Evolutionary conservation across 768 basidiomycete species (phyloP).

Genomic region (Epithele typhae): DNA sequence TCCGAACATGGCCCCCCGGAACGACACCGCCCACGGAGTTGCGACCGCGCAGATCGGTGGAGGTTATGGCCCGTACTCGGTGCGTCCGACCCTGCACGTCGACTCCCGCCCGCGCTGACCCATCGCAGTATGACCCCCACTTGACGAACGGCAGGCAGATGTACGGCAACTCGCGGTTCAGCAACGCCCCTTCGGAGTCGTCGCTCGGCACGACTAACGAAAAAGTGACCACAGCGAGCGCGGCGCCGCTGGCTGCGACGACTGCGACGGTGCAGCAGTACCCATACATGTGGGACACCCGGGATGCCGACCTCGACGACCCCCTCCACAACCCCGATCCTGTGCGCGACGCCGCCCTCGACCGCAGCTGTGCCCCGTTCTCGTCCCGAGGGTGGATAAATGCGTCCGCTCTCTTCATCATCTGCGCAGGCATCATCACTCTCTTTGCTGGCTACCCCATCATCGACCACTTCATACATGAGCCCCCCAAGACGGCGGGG

Average conservation of each 20-base stretch:
- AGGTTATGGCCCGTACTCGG: slow-evolving; percentile 86
- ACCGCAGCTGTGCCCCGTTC: slow-evolving; percentile 64
- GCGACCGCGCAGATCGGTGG: slow-evolving; percentile 75
- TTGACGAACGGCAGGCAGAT: slow-evolving; percentile 31
- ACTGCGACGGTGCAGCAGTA: slow-evolving; percentile 64
- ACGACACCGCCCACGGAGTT: slow-evolving; percentile 71
- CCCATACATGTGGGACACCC: slow-evolving; percentile 68
- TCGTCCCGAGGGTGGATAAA: slow-evolving; percentile 85
- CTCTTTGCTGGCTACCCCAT: slow-evolving; percentile 91
- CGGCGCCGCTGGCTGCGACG: slow-evolving; percentile 30
- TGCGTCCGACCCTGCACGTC: slow-evolving; percentile 25
- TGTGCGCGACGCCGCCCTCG: slow-evolving; percentile 55
- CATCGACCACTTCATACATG: slow-evolving; percentile 45
- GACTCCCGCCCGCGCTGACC: too few relatives aligned
- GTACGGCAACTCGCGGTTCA: slow-evolving; percentile 53
- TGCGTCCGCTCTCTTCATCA: slow-evolving; percentile 62
- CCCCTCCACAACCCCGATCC: slow-evolving; percentile 86
- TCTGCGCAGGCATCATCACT: slow-evolving; percentile 63
- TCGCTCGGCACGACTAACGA: slow-evolving; percentile 36
- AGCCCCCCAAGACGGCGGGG: slow-evolving; percentile 34
- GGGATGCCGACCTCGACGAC: slow-evolving; percentile 87
- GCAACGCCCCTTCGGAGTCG: slow-evolving; percentile 44
- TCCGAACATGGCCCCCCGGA: slow-evolving; percentile 28
- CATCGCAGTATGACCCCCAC: slow-evolving; percentile 53
- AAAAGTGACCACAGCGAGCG: slow-evolving; percentile 25